Base-by-base conservation (phyloP, 1,139 yeast genomes). In the Torulaspora pretoriensis region DNA sequence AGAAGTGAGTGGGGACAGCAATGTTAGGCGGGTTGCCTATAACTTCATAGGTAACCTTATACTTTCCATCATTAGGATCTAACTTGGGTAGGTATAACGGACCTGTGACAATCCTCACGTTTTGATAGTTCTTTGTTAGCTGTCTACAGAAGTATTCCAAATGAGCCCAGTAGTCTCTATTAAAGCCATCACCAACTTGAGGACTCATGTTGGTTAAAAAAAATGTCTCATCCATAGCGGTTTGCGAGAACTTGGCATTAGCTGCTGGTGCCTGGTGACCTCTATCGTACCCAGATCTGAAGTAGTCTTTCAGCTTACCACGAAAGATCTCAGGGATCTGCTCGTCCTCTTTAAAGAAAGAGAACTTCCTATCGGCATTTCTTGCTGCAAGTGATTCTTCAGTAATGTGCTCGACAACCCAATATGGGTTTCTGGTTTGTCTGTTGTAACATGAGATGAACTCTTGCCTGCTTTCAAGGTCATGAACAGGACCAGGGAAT, bases 181-280 rank as follows among this genome's bases (percentile, higher is more conserved):
- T 92, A 71, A 92, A 92, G 0, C 98, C 98, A 4, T 85, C 96
- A 5, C 98, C 98, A 1, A 92, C 96, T 65, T 92, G 99, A 1
- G 99, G 99, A 8, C 95, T 79, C 74, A 92, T 92, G 64, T 92
- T 92, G 16, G 96, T 81, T 57, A 94, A 71, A 54, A 73, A 79
- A 58, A 92, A 92, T 0, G 98, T 94, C 65, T 90, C 96, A 64
- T 92, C 83, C 97, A 94, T 90, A 9, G 97, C 97, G 17, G 67
- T 59, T 65, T 92, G 98, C 28, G 80, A 78, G 67, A 78, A 92
- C 63, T 88, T 89, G 30, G 97, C 97, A 65, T 92, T 87, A 0
- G 98, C 98, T 4, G 98, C 98, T 1, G 99, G 97, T 0, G 96
- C 97, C 60, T 86, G 87, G 65, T 92, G 99, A 2, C 99, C 99